Conservation (phyloP, 192 early-diverging fungal genomes). For the Coemansia sp. region DNA sequence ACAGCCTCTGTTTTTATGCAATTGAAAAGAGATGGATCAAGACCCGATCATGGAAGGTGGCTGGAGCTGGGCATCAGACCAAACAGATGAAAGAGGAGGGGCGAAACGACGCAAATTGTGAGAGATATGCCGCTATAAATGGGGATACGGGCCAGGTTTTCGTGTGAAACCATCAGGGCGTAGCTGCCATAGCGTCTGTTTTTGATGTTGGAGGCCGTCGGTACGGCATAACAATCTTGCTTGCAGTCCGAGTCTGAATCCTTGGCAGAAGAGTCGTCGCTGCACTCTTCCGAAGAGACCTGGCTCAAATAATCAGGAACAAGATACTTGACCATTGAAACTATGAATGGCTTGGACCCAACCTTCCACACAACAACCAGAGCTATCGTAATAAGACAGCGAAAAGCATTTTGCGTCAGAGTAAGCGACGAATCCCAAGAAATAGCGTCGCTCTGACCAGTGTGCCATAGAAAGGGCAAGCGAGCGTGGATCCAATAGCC, state of each 20-base stretch:
- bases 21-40: background rate
- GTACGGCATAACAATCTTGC: conserved; percentile 13
- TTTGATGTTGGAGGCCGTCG: conserved; percentile 14
- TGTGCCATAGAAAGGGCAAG: conserved; percentile 38
- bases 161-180: conserved; percentile 37
- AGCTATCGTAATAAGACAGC: conserved; percentile 28
- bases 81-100: conserved; percentile 20
- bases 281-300: background rate
- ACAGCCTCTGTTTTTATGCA: background rate
- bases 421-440: conserved; percentile 48
- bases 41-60: background rate
- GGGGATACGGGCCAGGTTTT: conserved; percentile 52
- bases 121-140: conserved; percentile 50
- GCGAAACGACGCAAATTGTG: conserved; percentile 22
- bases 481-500: conserved; percentile 47
- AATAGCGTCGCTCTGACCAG: conserved; percentile 28
- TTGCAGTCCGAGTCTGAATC: conserved; percentile 2
- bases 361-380: conserved; percentile 50
- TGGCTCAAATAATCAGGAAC: background rate
- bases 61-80: conserved; percentile 25
- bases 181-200: conserved; percentile 41
- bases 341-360: conserved; percentile 32
- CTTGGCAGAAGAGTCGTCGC: background rate
- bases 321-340: conserved; percentile 15
- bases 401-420: conserved; percentile 26